phyloP scores from a whole-genome alignment of 257 asterid genomes.

The Phtheirospermum japonicum region DNA sequence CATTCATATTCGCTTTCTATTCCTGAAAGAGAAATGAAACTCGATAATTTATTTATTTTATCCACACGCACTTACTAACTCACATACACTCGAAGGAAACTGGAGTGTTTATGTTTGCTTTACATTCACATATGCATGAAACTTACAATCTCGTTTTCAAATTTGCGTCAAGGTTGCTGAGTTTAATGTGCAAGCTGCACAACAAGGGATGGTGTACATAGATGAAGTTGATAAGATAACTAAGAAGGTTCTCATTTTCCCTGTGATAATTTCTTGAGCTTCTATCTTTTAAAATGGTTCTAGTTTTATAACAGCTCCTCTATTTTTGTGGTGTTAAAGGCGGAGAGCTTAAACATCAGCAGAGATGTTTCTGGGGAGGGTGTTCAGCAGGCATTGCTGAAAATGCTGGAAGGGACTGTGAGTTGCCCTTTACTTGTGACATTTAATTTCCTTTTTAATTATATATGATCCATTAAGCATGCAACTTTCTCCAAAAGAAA shows the following conservation, averaged over 20 bases:
- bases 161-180: constrained; percentile 74
- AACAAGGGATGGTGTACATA: constrained; percentile 91
- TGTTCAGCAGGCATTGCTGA: constrained; percentile 92
- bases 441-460: not conserved
- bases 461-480: not conserved
- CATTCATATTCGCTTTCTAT: not conserved
- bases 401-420: constrained; percentile 97
- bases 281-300: constrained; percentile 20
- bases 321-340: constrained; percentile 46
- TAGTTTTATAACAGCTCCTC: constrained; percentile 21
- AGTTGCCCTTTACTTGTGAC: constrained; percentile 33
- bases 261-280: constrained; percentile 18
- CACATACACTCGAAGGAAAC: not conserved
- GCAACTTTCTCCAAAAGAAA: not conserved
- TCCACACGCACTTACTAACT: not conserved
- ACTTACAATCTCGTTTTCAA: constrained; percentile 35
- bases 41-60: not conserved
- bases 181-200: constrained; percentile 94
- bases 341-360: constrained; percentile 86
- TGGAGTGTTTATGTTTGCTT: constrained; percentile 11
- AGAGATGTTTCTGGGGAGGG: constrained; percentile 98
- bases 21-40: not conserved
- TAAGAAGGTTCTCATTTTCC: constrained; percentile 61
- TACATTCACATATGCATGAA: constrained; percentile 19
- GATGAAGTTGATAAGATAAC: constrained; percentile 98